These are phyloP conservation scores for Arabidopsis thaliana DNA, from an alignment of 345 rosid species.

Conservation along the genomic window DNA sequence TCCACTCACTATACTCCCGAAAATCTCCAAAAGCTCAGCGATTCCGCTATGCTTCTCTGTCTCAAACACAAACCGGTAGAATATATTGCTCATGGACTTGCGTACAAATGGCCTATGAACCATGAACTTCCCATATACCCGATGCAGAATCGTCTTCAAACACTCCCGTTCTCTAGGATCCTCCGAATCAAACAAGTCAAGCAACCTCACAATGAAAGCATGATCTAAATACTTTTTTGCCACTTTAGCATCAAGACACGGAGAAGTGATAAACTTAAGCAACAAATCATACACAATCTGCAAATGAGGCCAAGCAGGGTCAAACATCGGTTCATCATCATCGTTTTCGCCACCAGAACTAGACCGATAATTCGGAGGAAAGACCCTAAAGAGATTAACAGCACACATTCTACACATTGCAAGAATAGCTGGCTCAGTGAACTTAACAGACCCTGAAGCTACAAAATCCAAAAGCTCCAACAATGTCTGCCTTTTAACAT, in stretches of 20 bases:
- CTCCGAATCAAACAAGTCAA: constrained; percentile 81
- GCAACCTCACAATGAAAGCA: constrained; percentile 75
- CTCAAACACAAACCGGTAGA: constrained; percentile 78
- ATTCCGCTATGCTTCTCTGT: constrained; percentile 83
- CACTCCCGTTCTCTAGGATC: constrained; percentile 89
- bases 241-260: constrained; percentile 71
- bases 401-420: constrained; percentile 93
- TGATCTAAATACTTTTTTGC: constrained; percentile 88
- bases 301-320: constrained; percentile 92
- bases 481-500: constrained; percentile 78
- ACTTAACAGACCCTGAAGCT: constrained; percentile 62
- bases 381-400: constrained; percentile 74
- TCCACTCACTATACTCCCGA: constrained; percentile 84
- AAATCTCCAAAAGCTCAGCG: constrained; percentile 81
- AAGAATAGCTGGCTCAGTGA: constrained; percentile 74
- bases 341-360: constrained; percentile 60
- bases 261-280: constrained; percentile 72
- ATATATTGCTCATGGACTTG: constrained; percentile 74
- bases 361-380: constrained; percentile 71
- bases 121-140: constrained; percentile 85
- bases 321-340: constrained; percentile 76
- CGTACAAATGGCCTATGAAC: constrained; percentile 88
- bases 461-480: constrained; percentile 82
- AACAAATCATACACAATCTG: constrained; percentile 82
- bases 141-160: constrained; percentile 74